phyloP scores from a whole-genome alignment of 73 alveolate species.

The Blepharisma japonicum region DNA sequence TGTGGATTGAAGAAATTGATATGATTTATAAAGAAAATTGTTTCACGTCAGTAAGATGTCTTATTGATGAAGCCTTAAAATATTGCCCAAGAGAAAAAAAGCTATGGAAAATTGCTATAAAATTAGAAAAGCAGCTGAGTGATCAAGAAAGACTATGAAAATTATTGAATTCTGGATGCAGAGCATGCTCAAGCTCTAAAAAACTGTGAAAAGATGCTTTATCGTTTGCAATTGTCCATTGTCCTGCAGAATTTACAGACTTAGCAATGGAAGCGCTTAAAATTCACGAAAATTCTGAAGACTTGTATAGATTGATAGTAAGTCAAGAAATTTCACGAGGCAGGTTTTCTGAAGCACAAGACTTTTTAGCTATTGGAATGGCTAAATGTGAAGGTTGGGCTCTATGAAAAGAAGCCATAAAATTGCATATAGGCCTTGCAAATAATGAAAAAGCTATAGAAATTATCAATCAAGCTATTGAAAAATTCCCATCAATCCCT shows the following conservation, averaged over 20 bases:
- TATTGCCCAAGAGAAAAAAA: constrained; percentile 17
- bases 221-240: constrained; percentile 31
- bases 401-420: no score
- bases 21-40: not conserved
- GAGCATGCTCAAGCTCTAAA: constrained; percentile 36
- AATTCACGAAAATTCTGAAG: no score
- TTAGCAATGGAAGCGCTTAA: not conserved
- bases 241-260: constrained; percentile 30
- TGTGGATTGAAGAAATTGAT: constrained; percentile 16
- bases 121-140: constrained; percentile 16
- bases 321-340: no score
- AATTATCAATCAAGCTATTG: no score
- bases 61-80: not conserved
- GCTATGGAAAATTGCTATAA: constrained; percentile 22
- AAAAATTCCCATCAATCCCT: no score
- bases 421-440: no score
- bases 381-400: no score
- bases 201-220: constrained; percentile 26
- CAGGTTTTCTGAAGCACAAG: no score
- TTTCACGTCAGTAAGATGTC: not conserved
- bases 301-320: no score
- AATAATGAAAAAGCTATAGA: no score
- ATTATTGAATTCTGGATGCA: constrained; percentile 30
- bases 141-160: not conserved
- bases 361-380: no score